A percentile compares a stretch with the other conserved stretches of the same genome.
These are phyloP conservation scores for Euphrasia arctica DNA, from an alignment of 305 asterid species.

Conservation along the genomic window DNA sequence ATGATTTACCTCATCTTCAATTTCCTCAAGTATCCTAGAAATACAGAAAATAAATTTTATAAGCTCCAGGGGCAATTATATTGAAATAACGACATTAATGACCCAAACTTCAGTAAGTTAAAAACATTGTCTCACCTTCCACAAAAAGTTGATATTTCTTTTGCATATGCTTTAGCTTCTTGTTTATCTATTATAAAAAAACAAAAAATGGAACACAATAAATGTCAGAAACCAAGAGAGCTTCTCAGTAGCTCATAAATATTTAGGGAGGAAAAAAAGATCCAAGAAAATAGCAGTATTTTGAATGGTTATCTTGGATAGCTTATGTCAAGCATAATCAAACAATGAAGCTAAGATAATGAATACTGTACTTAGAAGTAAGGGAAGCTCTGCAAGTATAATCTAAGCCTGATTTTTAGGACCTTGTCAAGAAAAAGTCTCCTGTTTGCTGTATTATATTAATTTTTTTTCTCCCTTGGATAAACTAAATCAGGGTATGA, in stretches of 20 bases:
- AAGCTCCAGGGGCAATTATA: conserved; percentile 7
- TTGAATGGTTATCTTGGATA: conserved; percentile 1
- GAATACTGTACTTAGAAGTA: background rate
- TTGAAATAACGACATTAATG: conserved; percentile 17
- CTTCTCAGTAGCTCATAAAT: conserved; percentile 1
- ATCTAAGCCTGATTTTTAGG: conserved; percentile 1
- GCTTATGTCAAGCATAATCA: conserved; percentile 13
- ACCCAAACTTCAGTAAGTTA: conserved; percentile 7
- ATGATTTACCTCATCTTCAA: conserved; percentile 78
- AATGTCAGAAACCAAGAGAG: conserved; percentile 14
- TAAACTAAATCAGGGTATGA: conserved; percentile 13
- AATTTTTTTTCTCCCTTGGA: background rate
- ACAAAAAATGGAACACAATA: conserved; percentile 1
- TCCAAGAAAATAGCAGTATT: background rate
- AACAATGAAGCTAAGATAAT: conserved; percentile 9
- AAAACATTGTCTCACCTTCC: conserved; percentile 69
- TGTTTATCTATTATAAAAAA: conserved; percentile 50
- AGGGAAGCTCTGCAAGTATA: background rate
- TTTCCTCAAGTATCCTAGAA: conserved; percentile 86
- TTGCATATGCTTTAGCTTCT: conserved; percentile 78
- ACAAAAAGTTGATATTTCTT: conserved; percentile 83
- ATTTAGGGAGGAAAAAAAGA: conserved; percentile 10
- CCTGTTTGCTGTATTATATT: background rate
- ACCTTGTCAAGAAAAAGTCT: conserved; percentile 1
- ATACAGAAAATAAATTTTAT: conserved; percentile 15